Conservation (phyloP, 805 yeast genomes). For the Teunomyces barrocoloradensis region DNA sequence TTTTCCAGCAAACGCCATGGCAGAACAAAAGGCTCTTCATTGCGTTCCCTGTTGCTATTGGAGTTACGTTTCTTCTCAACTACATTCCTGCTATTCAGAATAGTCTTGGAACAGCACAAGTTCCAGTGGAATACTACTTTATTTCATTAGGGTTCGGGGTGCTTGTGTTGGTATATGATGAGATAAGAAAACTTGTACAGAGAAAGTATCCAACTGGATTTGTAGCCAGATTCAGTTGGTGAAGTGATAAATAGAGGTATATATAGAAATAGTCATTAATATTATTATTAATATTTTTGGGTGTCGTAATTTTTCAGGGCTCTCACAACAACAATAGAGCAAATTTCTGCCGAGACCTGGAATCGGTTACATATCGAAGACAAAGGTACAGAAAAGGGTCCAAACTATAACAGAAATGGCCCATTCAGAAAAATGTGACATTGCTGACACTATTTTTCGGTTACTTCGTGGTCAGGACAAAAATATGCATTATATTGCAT, state of each 20-base stretch:
- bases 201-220: constrained; percentile 38
- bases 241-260: background rate
- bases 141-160: constrained; percentile 46
- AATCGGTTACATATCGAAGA: no score
- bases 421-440: no score
- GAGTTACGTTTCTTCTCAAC: constrained; percentile 40
- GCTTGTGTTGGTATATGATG: constrained; percentile 41
- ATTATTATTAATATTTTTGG: background rate
- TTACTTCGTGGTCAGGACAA: no score
- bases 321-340: no score
- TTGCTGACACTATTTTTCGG: no score
- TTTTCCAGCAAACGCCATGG: constrained; percentile 42
- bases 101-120: constrained; percentile 32
- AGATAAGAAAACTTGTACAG: constrained; percentile 34
- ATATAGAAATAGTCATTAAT: background rate
- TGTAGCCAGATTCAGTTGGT: constrained; percentile 45
- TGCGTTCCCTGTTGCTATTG: constrained; percentile 34
- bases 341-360: no score
- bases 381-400: no score
- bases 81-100: constrained; percentile 40
- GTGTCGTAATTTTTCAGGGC: background rate
- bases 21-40: constrained; percentile 31
- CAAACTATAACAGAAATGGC: no score
- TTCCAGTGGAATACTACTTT: constrained; percentile 47
- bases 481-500: no score